phyloP scores from a whole-genome alignment of 2,329 filamentous ascomycete genomes.

The Penicillium brevicompactum region DNA sequence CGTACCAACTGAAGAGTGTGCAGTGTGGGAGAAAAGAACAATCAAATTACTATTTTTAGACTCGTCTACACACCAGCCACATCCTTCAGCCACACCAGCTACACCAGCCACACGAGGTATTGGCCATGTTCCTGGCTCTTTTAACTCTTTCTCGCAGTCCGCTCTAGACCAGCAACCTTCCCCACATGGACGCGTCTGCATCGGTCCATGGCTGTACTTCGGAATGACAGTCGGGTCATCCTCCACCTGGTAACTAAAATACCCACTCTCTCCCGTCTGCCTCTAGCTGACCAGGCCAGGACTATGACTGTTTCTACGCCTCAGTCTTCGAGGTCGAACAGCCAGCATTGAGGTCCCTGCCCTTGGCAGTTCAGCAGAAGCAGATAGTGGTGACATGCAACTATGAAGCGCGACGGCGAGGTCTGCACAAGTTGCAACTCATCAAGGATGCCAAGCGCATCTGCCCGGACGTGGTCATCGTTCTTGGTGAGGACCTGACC shows the following conservation, averaged over 20 bases:
- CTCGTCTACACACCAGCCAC: background rate
- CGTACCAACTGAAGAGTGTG: too few relatives aligned
- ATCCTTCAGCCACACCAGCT: background rate
- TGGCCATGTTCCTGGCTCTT: background rate
- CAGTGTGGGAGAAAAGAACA: background rate
- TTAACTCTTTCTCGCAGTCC: background rate
- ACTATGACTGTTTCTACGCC: conserved; percentile 81
- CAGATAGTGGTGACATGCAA: conserved; percentile 93
- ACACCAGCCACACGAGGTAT: background rate
- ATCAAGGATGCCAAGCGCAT: conserved; percentile 76
- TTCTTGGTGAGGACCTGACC: conserved; percentile 83
- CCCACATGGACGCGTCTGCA: conserved; percentile 9
- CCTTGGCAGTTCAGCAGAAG: conserved; percentile 88
- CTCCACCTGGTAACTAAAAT: conserved; percentile 69
- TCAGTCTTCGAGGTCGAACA: conserved; percentile 83
- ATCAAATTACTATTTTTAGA: background rate
- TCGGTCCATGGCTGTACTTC: conserved; percentile 26
- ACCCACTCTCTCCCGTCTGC: conserved; percentile 33
- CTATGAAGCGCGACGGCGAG: conserved; percentile 77
- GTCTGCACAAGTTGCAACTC: conserved; percentile 75
- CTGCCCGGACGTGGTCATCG: conserved; percentile 82
- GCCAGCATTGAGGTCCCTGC: conserved; percentile 69
- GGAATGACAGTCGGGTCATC: conserved; percentile 69
- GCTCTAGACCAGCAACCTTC: background rate
- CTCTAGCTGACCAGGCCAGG: conserved; percentile 28